These are phyloP conservation scores for Citrullus mucosospermus DNA, from an alignment of 306 rosid species.

Conservation along the genomic window DNA sequence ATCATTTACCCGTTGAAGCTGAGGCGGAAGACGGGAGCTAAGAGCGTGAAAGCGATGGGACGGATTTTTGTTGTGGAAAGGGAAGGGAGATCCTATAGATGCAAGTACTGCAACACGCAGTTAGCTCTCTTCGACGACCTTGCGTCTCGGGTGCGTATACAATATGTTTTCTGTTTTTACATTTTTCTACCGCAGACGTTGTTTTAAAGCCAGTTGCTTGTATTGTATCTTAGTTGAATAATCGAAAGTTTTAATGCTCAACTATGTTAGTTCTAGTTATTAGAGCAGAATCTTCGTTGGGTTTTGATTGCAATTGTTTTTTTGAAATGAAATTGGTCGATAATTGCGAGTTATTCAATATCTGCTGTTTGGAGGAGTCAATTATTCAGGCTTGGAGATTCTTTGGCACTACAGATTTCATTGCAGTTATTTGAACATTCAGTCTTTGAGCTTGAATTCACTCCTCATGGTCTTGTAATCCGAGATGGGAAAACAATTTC, in stretches of 20 bases:
- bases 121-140: slow-evolving; percentile 64
- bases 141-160: slow-evolving; percentile 70
- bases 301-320: background rate
- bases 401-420: background rate
- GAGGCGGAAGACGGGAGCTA: background rate
- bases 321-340: background rate
- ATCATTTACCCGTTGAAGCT: background rate
- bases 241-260: background rate
- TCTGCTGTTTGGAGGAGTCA: background rate
- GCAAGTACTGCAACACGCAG: slow-evolving; percentile 85
- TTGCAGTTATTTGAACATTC: background rate
- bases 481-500: background rate
- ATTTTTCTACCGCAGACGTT: background rate
- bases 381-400: background rate
- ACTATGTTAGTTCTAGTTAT: background rate
- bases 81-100: slow-evolving; percentile 78
- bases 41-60: slow-evolving; percentile 33
- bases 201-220: background rate
- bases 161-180: background rate
- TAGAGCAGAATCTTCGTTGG: background rate
- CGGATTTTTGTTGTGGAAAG: slow-evolving; percentile 70
- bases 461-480: background rate
- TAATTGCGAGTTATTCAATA: background rate
- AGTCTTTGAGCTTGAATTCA: background rate
- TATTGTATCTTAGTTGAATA: background rate